phyloP scores from a whole-genome alignment of 371 early-diverging fungal genomes.

The Rhizomucor miehei region DNA sequence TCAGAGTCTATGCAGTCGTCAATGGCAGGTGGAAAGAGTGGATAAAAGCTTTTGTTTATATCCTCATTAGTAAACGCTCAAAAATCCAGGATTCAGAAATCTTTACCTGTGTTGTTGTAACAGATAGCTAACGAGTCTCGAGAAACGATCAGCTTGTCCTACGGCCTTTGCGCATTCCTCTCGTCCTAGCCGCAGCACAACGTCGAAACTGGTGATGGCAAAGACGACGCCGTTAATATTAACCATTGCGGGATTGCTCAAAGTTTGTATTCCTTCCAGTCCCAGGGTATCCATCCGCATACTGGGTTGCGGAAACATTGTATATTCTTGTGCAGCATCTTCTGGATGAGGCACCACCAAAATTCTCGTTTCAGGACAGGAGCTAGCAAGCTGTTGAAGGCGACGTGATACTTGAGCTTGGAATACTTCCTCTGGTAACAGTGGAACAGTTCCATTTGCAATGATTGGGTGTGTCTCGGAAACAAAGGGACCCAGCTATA shows the following conservation, averaged over 20 bases:
- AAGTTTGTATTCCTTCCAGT: constrained; percentile 41
- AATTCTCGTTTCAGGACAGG: constrained; percentile 44
- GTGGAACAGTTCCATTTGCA: constrained; percentile 48
- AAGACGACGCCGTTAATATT: constrained; percentile 76
- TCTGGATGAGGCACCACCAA: constrained; percentile 74
- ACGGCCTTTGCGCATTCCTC: constrained; percentile 62
- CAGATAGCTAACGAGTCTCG: constrained; percentile 64
- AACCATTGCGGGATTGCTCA: constrained; percentile 84
- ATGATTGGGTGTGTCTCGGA: constrained; percentile 28
- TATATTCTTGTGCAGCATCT: constrained; percentile 70
- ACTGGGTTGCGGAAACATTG: constrained; percentile 84
- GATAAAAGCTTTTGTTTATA: constrained; percentile 60
- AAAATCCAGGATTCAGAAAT: no score
- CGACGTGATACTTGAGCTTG: constrained; percentile 47
- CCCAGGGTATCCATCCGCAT: constrained; percentile 29
- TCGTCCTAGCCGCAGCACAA: constrained; percentile 59
- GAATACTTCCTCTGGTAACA: constrained; percentile 68
- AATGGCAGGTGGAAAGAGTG: constrained; percentile 70
- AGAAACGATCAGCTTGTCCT: constrained; percentile 56
- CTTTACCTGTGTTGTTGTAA: constrained; percentile 72
- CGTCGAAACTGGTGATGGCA: constrained; percentile 72
- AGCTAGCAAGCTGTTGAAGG: constrained; percentile 35
- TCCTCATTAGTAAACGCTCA: no score
- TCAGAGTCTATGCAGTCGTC: constrained; percentile 59
- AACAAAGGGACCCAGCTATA: constrained; percentile 16